phyloP scores from a whole-genome alignment of 169 alveolate species.

The Miamiensis avidus region DNA sequence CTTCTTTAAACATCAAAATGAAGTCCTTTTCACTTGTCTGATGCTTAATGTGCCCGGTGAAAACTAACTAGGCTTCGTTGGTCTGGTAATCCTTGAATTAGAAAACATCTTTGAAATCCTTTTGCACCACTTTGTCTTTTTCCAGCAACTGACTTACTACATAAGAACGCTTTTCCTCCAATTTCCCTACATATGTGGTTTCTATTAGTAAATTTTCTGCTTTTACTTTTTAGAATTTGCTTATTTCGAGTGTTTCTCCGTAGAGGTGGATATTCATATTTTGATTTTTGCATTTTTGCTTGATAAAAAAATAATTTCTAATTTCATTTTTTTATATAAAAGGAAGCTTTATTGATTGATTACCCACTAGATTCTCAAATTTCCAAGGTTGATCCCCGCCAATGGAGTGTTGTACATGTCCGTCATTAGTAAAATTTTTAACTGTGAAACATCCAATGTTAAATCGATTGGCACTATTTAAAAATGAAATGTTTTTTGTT shows the following conservation, averaged over 20 bases:
- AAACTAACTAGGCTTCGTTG: not conserved
- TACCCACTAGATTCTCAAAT: not conserved
- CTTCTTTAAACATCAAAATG: not conserved
- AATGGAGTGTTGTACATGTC: not conserved
- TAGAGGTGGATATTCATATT: no score
- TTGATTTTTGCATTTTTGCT: not conserved
- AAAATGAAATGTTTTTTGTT: not conserved
- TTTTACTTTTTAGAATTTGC: not conserved
- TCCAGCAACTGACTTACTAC: not conserved
- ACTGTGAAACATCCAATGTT: not conserved
- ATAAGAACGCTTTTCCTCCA: not conserved
- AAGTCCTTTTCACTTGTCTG: not conserved
- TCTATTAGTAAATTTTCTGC: not conserved
- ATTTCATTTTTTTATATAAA: no score
- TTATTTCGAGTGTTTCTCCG: not conserved
- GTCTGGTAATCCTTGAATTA: not conserved
- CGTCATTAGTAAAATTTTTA: not conserved
- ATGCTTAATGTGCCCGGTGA: not conserved
- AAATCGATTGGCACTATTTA: conserved; percentile 8
- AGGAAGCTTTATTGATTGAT: not conserved
- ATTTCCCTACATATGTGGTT: not conserved
- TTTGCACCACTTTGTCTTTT: not conserved
- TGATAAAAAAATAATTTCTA: no score
- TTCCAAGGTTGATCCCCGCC: not conserved
- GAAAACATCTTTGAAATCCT: not conserved